phyloP scores from a whole-genome alignment of 345 rosid species.

The Streptanthus diversifolius region DNA sequence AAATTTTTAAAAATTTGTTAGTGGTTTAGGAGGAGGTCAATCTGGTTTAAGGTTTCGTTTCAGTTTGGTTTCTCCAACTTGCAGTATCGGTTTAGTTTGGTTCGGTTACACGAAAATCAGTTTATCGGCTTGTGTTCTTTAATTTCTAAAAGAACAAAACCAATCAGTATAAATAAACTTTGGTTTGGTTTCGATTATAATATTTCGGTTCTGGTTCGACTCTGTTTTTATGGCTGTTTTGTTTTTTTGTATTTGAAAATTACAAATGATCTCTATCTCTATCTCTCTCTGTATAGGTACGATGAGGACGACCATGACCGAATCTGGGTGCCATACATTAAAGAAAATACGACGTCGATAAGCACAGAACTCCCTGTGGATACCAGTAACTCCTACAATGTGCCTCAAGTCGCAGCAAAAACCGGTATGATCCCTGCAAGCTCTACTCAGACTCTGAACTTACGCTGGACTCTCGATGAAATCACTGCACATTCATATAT shows the following conservation, averaged over 20 bases:
- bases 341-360: background rate
- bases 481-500: background rate
- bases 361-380: background rate
- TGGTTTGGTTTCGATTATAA: background rate
- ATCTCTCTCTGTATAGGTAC: conserved; percentile 20
- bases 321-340: conserved; percentile 26
- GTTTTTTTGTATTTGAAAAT: background rate
- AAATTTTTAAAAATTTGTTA: too few species aligned
- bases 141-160: too few species aligned
- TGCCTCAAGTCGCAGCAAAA: conserved; percentile 21
- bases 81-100: too few species aligned
- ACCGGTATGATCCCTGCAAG: conserved; percentile 26
- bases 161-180: too few species aligned
- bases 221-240: background rate
- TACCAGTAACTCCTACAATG: background rate
- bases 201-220: background rate
- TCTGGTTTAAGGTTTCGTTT: background rate
- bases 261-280: background rate
- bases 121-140: too few species aligned
- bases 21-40: background rate
- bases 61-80: too few species aligned
- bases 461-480: background rate
- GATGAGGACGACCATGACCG: conserved; percentile 39
- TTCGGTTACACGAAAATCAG: too few species aligned
- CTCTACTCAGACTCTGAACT: background rate